Conservation (phyloP, 305 asterid genomes). For the Fraxinus dipetala region DNA sequence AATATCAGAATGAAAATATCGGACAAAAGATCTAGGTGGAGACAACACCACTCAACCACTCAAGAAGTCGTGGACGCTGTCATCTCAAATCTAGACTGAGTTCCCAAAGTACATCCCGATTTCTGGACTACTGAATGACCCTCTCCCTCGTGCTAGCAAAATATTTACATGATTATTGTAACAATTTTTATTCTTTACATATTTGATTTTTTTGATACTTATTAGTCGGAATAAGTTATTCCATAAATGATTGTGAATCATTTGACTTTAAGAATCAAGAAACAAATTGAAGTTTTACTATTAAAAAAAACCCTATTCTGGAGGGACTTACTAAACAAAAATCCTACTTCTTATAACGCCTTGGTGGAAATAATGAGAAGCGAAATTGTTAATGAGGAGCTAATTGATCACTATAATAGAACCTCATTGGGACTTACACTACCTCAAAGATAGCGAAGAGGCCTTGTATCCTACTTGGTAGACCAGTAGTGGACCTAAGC, state of each 20-base stretch:
- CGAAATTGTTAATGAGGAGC: too few relatives aligned
- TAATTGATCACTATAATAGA: too few relatives aligned
- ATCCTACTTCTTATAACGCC: too few relatives aligned
- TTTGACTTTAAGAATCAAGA: slow-evolving; percentile 18
- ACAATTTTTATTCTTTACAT: slow-evolving; percentile 31
- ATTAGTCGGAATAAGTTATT: slow-evolving; percentile 18
- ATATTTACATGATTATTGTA: slow-evolving; percentile 28
- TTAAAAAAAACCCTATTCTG: too few relatives aligned
- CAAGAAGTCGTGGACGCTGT: slow-evolving; percentile 88
- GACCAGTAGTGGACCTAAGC: too few relatives aligned
- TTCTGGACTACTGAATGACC: neutral
- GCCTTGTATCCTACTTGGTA: too few relatives aligned
- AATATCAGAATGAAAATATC: slow-evolving; percentile 62
- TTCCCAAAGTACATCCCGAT: neutral
- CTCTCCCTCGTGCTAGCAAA: slow-evolving; percentile 13
- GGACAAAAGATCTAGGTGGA: slow-evolving; percentile 79
- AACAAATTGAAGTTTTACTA: neutral
- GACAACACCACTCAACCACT: slow-evolving; percentile 42
- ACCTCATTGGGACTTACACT: too few relatives aligned
- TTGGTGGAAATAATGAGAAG: too few relatives aligned
- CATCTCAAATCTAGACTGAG: slow-evolving; percentile 64
- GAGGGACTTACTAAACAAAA: too few relatives aligned
- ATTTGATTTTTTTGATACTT: slow-evolving; percentile 34
- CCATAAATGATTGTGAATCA: slow-evolving; percentile 26
- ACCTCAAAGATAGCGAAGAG: too few relatives aligned